Conservation (phyloP, 352 stramenopile genomes). For the Pythium brachiatum region DNA sequence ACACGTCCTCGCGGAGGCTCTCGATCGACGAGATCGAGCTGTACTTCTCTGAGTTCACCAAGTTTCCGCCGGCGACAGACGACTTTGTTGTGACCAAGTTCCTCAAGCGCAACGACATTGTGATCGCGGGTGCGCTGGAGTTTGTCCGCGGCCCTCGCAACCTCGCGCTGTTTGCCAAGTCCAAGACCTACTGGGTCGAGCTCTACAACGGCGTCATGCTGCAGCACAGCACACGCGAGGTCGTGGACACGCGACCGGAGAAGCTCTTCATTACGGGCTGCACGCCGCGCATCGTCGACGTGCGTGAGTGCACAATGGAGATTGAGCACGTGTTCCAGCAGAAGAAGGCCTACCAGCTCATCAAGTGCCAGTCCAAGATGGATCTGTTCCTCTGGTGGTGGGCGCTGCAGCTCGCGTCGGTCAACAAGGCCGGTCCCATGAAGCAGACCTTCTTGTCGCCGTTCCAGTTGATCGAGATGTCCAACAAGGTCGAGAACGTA, state of each 20-base stretch:
- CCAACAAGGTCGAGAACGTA: slow-evolving; percentile 55
- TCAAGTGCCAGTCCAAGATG: slow-evolving; percentile 51
- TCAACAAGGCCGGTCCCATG: slow-evolving; percentile 37
- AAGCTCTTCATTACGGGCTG: slow-evolving; percentile 38
- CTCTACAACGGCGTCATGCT: slow-evolving; percentile 69
- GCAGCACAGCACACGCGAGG: slow-evolving; percentile 51
- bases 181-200: slow-evolving; percentile 52
- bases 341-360: slow-evolving; percentile 29
- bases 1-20: slow-evolving; percentile 21
- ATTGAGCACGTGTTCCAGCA: slow-evolving; percentile 62
- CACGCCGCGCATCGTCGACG: slow-evolving; percentile 47
- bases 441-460: slow-evolving; percentile 38
- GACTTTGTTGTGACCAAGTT: slow-evolving; percentile 40
- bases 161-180: slow-evolving; percentile 8
- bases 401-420: slow-evolving; percentile 60
- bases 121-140: slow-evolving; percentile 54
- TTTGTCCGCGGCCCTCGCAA: slow-evolving; percentile 14
- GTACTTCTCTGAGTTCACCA: slow-evolving; percentile 24
- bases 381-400: slow-evolving; percentile 82
- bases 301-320: slow-evolving; percentile 48
- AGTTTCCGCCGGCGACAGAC: slow-evolving; percentile 18
- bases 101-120: slow-evolving; percentile 39
- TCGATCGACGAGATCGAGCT: slow-evolving; percentile 28
- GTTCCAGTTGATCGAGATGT: slow-evolving; percentile 51
- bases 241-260: slow-evolving; percentile 53